Conservation (phyloP, 306 rosid genomes). For the Vigna angularis region DNA sequence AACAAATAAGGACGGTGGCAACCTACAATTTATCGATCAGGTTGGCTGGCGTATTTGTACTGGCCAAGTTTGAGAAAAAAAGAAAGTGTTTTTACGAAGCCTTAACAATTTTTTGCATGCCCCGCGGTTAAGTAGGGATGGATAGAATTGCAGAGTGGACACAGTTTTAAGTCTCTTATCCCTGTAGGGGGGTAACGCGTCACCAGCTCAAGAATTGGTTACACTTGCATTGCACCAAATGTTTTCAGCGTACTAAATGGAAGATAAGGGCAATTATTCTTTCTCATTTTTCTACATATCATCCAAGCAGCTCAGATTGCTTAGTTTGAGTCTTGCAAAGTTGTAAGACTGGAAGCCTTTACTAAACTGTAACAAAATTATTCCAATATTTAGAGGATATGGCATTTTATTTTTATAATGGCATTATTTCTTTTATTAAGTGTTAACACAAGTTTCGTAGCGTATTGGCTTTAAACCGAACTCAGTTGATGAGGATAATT, state of each 20-base stretch:
- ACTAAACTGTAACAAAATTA: conserved; percentile 24
- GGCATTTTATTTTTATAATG: not conserved
- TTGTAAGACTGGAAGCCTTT: no score
- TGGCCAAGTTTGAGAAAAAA: conserved; percentile 33
- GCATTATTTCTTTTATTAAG: not conserved
- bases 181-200: not conserved
- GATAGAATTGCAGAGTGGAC: conserved; percentile 30
- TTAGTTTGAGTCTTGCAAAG: not conserved
- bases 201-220: conserved; percentile 11
- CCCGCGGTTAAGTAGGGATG: conserved; percentile 6
- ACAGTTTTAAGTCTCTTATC: not conserved
- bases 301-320: conserved; percentile 14
- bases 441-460: not conserved
- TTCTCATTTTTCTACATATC: conserved; percentile 14
- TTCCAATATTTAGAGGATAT: conserved; percentile 5
- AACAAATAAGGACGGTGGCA: conserved; percentile 46
- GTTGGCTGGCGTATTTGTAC: conserved; percentile 31
- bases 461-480: not conserved
- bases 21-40: conserved; percentile 28
- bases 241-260: conserved; percentile 15
- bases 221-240: not conserved
- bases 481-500: not conserved
- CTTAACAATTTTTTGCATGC: conserved; percentile 5
- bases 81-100: conserved; percentile 2
- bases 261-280: not conserved